Conservation (phyloP, 495 filamentous ascomycete genomes). For the Parathielavia appendiculata region DNA sequence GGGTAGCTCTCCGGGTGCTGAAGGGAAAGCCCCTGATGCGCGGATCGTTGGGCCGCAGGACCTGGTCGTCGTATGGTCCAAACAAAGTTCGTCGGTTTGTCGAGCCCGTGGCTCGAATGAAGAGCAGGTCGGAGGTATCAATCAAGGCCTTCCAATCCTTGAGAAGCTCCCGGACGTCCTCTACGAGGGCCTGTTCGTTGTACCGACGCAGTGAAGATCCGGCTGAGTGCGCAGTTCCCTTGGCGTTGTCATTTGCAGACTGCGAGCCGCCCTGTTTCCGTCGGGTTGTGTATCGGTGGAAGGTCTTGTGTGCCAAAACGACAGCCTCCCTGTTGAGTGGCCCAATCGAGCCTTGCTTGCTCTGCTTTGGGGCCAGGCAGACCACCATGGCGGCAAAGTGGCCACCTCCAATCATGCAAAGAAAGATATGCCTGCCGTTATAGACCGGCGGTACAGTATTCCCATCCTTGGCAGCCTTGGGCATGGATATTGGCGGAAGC, state of each 20-base stretch:
- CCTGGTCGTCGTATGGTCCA: constrained; percentile 82
- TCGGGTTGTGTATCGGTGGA: constrained; percentile 93
- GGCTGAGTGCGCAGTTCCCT: constrained; percentile 89
- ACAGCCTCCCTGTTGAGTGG: constrained; percentile 72
- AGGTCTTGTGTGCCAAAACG: constrained; percentile 92
- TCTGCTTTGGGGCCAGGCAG: constrained; percentile 72
- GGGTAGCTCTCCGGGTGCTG: constrained; percentile 87
- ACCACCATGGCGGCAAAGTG: constrained; percentile 97
- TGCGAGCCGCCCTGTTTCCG: constrained; percentile 95
- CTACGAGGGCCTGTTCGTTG: constrained; percentile 82
- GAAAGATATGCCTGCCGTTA: constrained; percentile 75
- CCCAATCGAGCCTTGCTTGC: constrained; percentile 57
- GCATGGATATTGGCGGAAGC: constrained; percentile 56
- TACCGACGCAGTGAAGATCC: constrained; percentile 85
- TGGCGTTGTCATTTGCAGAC: constrained; percentile 83
- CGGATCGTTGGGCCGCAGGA: constrained; percentile 73
- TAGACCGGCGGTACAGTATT: constrained; percentile 45
- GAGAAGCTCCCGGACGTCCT: constrained; percentile 75
- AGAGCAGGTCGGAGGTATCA: constrained; percentile 74
- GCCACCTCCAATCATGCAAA: constrained; percentile 97
- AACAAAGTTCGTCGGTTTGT: constrained; percentile 83
- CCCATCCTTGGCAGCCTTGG: constrained; percentile 45
- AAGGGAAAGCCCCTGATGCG: constrained; percentile 90
- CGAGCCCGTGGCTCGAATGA: constrained; percentile 81
- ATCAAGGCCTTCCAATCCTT: constrained; percentile 78